phyloP scores from a whole-genome alignment of 73 alveolate species.

The Stentor roeselii region DNA sequence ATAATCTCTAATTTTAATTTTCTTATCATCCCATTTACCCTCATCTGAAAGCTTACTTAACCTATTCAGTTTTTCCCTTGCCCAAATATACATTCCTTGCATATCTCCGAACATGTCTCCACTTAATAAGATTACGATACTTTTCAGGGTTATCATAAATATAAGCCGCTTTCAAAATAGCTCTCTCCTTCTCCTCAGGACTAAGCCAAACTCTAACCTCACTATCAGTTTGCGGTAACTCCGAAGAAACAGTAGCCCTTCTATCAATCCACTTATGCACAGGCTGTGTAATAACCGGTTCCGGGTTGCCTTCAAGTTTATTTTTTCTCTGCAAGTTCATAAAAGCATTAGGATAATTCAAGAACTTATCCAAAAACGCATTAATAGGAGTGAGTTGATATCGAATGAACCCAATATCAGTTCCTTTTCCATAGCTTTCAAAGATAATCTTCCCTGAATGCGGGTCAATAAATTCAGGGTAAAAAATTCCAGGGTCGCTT shows the following conservation, averaged over 20 bases:
- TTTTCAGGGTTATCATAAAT: neutral
- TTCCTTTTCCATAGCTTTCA: neutral
- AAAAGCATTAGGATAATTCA: neutral
- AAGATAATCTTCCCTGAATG: neutral
- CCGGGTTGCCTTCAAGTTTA: neutral
- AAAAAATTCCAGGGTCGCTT: neutral
- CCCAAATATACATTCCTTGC: neutral
- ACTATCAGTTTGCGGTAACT: neutral
- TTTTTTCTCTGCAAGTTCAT: neutral
- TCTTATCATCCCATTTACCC: no score
- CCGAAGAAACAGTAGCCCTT: neutral
- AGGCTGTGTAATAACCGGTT: neutral
- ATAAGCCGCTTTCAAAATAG: neutral
- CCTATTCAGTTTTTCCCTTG: no score
- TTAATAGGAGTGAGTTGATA: neutral
- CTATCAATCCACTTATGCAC: neutral
- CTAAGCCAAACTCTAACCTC: neutral
- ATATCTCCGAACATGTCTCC: conserved; percentile 11
- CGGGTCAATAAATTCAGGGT: neutral
- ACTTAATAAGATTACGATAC: neutral
- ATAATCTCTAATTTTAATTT: no score
- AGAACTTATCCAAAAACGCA: neutral
- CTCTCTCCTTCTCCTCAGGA: neutral
- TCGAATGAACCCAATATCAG: neutral
- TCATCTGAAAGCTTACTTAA: no score